Evolutionary conservation across 805 yeast genomes (phyloP).

Genomic region (Wickerhamiella shivajii): DNA sequence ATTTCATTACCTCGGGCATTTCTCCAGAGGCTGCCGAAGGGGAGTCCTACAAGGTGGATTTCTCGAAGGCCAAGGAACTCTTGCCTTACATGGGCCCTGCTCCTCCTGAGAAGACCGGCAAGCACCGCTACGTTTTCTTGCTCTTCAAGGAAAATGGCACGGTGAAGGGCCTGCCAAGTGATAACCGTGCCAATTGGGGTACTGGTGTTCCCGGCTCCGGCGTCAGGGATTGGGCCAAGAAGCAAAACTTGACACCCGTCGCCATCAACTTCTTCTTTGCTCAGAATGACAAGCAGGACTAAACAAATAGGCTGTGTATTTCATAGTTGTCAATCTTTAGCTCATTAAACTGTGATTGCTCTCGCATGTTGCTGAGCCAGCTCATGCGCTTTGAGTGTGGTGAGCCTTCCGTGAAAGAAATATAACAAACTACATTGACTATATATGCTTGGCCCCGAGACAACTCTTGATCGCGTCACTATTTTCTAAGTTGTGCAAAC

Average conservation of each 20-base stretch:
- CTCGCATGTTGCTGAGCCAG: too few species aligned
- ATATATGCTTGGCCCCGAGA: too few species aligned
- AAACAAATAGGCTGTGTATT: too few species aligned
- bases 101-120: conserved; percentile 78
- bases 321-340: too few species aligned
- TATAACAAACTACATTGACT: too few species aligned
- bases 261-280: conserved; percentile 77
- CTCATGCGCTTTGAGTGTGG: too few species aligned
- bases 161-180: conserved; percentile 11
- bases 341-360: too few species aligned
- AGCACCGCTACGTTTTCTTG: conserved; percentile 73
- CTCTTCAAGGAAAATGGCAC: conserved; percentile 51
- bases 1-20: conserved; percentile 40
- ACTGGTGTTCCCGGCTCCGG: conserved; percentile 71
- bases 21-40: conserved; percentile 21
- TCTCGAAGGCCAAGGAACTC: conserved; percentile 30
- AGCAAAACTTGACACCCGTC: conserved; percentile 42
- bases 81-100: conserved; percentile 66
- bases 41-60: conserved; percentile 18
- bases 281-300: conserved; percentile 34
- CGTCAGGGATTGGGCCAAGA: conserved; percentile 52
- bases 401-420: too few species aligned
- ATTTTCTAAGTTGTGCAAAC: too few species aligned
- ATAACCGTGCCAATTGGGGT: conserved; percentile 70
- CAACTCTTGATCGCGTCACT: too few species aligned